These are phyloP conservation scores for Solanum clarkiae DNA, from an alignment of 257 asterid genomes.

Conservation along the genomic window DNA sequence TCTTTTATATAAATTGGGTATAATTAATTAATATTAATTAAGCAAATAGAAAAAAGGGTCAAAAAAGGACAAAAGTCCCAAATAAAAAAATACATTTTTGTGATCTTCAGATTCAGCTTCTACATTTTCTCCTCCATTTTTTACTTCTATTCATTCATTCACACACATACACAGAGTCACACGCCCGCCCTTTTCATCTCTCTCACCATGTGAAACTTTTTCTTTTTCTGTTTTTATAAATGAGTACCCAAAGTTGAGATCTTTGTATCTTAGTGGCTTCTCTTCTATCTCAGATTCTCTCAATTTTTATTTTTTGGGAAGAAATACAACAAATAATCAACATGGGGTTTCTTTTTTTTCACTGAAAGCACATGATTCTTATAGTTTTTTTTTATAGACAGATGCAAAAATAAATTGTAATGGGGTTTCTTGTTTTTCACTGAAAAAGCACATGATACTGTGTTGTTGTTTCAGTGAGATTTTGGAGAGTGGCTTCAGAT, in stretches of 20 bases:
- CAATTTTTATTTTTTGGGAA: background rate
- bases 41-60: background rate
- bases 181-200: conserved; percentile 32
- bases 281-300: conserved; percentile 15
- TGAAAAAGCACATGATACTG: conserved; percentile 1
- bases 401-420: background rate
- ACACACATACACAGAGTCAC: background rate
- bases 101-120: conserved; percentile 8
- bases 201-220: conserved; percentile 20
- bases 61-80: conserved; percentile 8
- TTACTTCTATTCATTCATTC: background rate
- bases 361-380: conserved; percentile 1
- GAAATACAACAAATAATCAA: background rate
- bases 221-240: background rate
- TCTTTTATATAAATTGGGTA: background rate
- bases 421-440: background rate
- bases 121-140: background rate
- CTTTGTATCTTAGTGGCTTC: background rate
- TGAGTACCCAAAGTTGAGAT: background rate
- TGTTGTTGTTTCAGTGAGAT: conserved; percentile 20
- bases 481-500: conserved; percentile 14
- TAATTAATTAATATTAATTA: background rate
- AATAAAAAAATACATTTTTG: background rate
- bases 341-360: background rate
- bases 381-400: background rate